Evolutionary conservation across 495 filamentous ascomycete species (phyloP).

Genomic region (Opeltia flavorubescens): DNA sequence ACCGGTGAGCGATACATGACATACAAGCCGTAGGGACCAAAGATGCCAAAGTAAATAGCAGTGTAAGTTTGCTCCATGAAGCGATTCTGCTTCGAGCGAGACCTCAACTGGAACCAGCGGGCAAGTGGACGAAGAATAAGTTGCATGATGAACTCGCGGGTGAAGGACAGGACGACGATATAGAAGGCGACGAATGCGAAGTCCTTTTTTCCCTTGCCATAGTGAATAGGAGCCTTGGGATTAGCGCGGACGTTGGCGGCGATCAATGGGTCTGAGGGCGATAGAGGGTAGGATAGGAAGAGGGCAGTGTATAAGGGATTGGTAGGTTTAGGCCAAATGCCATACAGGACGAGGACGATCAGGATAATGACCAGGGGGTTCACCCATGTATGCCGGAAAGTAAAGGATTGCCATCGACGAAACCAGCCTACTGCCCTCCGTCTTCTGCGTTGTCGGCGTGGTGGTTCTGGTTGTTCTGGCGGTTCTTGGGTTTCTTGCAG

Average conservation of each 20-base stretch:
- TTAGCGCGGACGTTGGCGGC: constrained; percentile 27
- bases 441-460: constrained; percentile 31
- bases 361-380: constrained; percentile 58
- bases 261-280: constrained; percentile 29
- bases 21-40: constrained; percentile 78
- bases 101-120: constrained; percentile 50
- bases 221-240: constrained; percentile 47
- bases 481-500: constrained; percentile 1
- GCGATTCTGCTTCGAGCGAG: constrained; percentile 66
- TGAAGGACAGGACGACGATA: constrained; percentile 78
- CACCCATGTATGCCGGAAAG: constrained; percentile 66
- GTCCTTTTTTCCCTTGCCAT: constrained; percentile 80
- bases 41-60: constrained; percentile 79
- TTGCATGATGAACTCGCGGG: constrained; percentile 95
- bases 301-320: constrained; percentile 80
- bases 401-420: constrained; percentile 49
- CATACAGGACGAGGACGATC: constrained; percentile 52
- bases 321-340: constrained; percentile 59
- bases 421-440: constrained; percentile 44
- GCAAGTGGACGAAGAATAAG: constrained; percentile 72
- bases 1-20: constrained; percentile 83
- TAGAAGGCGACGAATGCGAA: constrained; percentile 84
- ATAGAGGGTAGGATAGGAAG: constrained; percentile 82
- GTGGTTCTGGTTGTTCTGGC: constrained; percentile 15
- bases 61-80: constrained; percentile 99